Evolutionary conservation across 2,329 filamentous ascomycete species (phyloP).

Genomic region (Colletotrichum gloeosporioides): DNA sequence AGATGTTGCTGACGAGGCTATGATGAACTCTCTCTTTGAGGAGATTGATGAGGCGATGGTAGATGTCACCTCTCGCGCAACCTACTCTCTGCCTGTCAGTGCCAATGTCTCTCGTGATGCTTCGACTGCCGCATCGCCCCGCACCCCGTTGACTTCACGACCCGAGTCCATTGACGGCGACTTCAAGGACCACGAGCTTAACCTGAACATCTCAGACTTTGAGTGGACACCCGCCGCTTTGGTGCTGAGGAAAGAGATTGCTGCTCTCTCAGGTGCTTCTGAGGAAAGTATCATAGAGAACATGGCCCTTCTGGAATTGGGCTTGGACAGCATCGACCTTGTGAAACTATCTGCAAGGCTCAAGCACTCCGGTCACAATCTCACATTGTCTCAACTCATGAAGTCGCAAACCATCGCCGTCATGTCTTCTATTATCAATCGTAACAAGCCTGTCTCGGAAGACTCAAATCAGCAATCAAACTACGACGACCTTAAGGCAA

Average conservation of each 20-base stretch:
- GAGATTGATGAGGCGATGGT: slow-evolving; percentile 35
- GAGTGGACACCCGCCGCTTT: slow-evolving; percentile 63
- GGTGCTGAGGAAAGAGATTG: slow-evolving; percentile 66
- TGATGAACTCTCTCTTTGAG: slow-evolving; percentile 42
- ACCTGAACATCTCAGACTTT: slow-evolving; percentile 39
- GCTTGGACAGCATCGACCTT: slow-evolving; percentile 89
- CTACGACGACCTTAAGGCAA: slow-evolving; percentile 28
- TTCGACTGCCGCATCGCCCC: slow-evolving; percentile 9
- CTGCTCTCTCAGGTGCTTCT: slow-evolving; percentile 61
- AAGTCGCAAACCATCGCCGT: slow-evolving; percentile 69
- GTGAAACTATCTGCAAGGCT: slow-evolving; percentile 83
- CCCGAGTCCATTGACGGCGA: slow-evolving; percentile 10
- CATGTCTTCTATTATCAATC: slow-evolving; percentile 49
- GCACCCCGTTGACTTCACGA: slow-evolving; percentile 8
- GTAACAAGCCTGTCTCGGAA: neutral
- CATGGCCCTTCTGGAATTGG: slow-evolving; percentile 79
- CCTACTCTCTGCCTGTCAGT: slow-evolving; percentile 1
- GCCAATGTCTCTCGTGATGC: slow-evolving; percentile 9
- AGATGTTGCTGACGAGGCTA: slow-evolving; percentile 34
- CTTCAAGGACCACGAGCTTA: neutral
- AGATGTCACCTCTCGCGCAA: slow-evolving; percentile 11
- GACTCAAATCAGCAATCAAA: slow-evolving; percentile 22
- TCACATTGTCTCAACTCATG: slow-evolving; percentile 82
- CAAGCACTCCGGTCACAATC: slow-evolving; percentile 60
- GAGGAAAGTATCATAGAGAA: slow-evolving; percentile 56